Evolutionary conservation across 2,329 filamentous ascomycete species (phyloP), one percentile per base, ranked within the genome.

Genomic region (Arachnomyces sp.): DNA sequence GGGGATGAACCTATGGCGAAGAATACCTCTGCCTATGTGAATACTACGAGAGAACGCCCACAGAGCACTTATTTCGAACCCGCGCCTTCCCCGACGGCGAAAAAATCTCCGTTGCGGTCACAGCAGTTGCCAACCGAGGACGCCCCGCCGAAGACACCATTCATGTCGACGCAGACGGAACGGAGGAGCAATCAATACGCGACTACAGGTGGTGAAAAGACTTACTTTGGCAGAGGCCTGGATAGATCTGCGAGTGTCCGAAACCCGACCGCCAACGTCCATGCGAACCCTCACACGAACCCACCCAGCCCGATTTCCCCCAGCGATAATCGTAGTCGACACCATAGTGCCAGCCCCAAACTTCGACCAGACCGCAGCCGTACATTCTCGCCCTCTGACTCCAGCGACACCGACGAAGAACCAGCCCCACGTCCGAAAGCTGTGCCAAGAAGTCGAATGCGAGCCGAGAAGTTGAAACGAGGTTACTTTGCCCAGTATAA

Each of bases 1-100:
- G 73, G 68, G 28, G 76, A 80, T 51, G 76, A 80, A 49, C 67
- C 73, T 28, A 73, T 73, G 54, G 75, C 75, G 15, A 55, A 60
- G 13, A 68, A 68, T 43, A 71, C 70, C 9, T 70, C 71, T 2
- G 68, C 72, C n/a, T 73, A 72, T 49, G 59, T 57, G 14, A 66
- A 55, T 39, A 51, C 56, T 4, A 51, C 50, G 16, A 54, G 59
- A 29, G 63, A 66, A 40, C 64, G 56, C 45, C 49, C 48, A 16
- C 45, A 52, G 12, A 48, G 48, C 14, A 50, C 61, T 28, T 61
- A 63, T 45, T 65, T 62, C 41, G 57, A 60, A 9, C 52, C 64
- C 32, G 59, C 55, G 3, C 60, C 64, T 6, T 57, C 64, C 2
- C 65, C 66, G 14, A 66, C 64, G 17, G 54, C 60, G 15, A 64